Evolutionary conservation across 1,139 yeast species (phyloP), one percentile per base, ranked within the genome.

Genomic region (Blastobotrys apis): DNA sequence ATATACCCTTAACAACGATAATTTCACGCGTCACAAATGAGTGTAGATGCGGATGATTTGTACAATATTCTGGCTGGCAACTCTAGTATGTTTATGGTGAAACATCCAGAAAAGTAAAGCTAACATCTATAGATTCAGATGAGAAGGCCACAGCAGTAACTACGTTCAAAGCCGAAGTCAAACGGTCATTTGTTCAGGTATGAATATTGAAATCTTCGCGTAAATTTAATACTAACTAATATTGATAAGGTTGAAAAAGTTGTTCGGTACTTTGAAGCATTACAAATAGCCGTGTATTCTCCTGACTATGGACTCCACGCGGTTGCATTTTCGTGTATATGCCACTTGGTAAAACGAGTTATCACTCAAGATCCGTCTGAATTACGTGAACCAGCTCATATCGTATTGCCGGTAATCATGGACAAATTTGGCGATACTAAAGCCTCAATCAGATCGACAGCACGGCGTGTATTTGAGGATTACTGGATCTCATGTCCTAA

Each of bases 341-440:
- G 90, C 48, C 92, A 87, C 58, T 66, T 87, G 39, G 77, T 85
- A 23, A 85, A 84, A 55, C 71, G 96, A 16, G 79, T 85, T 2
- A 78, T 84, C 42, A 78, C 81, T 63, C 96, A 86, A 65, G 81
- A 84, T 52, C 72, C 79, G 1, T 70, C 73, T 1, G 68, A 74
- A 1, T 68, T 88, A 37, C 69, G 69, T 44, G 66, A 66, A 1
- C 75, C 76, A 33, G 71, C 78, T 25, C 70, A 66, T 39, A 64
- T 70, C 21, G 75, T 80, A 2, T 64, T 81, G 12, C 90, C 92
- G 1, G 68, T 78, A 9, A 62, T 84, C 20, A 64, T 84, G 12
- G 72, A 71, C 43, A 69, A 75, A 37, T 62, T 83, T 35, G 74
- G 74, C 1, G 84, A 78, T 49, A 48, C 68, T 2, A 76, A 72